Conservation (phyloP, 2,329 filamentous ascomycete species). For the Trichophyton verrucosum region DNA sequence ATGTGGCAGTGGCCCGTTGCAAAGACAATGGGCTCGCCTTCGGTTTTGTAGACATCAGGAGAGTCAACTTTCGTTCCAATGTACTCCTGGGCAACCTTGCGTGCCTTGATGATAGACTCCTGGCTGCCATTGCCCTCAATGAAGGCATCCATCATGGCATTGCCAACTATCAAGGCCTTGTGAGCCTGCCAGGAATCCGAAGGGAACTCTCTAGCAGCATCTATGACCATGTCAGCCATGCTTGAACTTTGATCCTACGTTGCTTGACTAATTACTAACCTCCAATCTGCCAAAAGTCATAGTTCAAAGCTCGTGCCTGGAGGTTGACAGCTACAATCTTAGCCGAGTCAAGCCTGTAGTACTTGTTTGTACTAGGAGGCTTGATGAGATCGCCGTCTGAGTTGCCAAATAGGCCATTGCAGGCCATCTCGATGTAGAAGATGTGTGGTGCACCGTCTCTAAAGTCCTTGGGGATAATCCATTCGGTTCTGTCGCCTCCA, state of each 20-base stretch:
- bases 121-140: conserved; percentile 61
- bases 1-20: conserved; percentile 96
- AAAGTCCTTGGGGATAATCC: conserved; percentile 73
- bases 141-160: conserved; percentile 81
- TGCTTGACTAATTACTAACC: conserved; percentile 21
- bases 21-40: conserved; percentile 63
- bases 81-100: conserved; percentile 72
- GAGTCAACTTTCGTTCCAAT: conserved; percentile 72
- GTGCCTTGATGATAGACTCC: conserved; percentile 63
- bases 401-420: conserved; percentile 97
- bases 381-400: conserved; percentile 74
- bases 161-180: conserved; percentile 68
- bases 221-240: conserved; percentile 26
- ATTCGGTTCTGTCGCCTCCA: conserved; percentile 79
- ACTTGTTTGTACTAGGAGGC: conserved; percentile 73
- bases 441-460: conserved; percentile 75
- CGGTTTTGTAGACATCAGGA: conserved; percentile 67
- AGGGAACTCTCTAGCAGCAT: conserved; percentile 85
- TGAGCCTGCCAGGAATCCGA: conserved; percentile 80
- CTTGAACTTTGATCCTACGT: not conserved
- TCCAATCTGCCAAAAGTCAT: conserved; percentile 91
- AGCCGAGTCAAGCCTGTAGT: conserved; percentile 62
- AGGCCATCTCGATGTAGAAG: conserved; percentile 97
- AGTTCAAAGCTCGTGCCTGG: conserved; percentile 66
- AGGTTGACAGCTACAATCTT: conserved; percentile 84